Conservation (phyloP, 192 early-diverging fungal species). For the Lunasporangiospora selenospora region DNA sequence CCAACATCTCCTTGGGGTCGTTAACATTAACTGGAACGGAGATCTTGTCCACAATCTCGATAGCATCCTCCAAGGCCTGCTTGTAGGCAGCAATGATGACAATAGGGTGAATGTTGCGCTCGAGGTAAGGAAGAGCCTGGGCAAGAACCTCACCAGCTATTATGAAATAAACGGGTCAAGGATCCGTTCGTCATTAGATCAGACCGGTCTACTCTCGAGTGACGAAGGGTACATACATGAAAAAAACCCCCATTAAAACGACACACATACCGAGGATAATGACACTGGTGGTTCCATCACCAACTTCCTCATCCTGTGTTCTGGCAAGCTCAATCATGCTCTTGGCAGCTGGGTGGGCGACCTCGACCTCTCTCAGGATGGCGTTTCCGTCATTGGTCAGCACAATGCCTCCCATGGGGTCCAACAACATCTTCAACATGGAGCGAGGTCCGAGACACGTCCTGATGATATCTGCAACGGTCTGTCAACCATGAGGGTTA, state of each 20-base stretch:
- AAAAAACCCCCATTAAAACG: neutral
- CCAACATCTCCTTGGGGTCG: slow-evolving; percentile 89
- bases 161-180: slow-evolving; percentile 4
- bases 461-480: slow-evolving; percentile 97
- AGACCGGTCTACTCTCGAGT: neutral
- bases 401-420: slow-evolving; percentile 99
- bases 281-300: slow-evolving; percentile 98
- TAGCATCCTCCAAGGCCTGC: slow-evolving; percentile 91
- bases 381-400: slow-evolving; percentile 99
- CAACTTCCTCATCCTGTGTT: slow-evolving; percentile 99
- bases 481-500: too few species aligned
- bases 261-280: slow-evolving; percentile 88
- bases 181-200: neutral
- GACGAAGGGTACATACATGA: neutral
- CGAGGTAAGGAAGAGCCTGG: slow-evolving; percentile 89
- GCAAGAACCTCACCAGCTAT: slow-evolving; percentile 96
- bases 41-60: slow-evolving; percentile 84
- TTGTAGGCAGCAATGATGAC: slow-evolving; percentile 95
- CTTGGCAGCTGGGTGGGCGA: slow-evolving; percentile 99
- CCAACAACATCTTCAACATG: slow-evolving; percentile 99
- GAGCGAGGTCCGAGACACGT: slow-evolving; percentile 98
- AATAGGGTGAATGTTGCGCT: slow-evolving; percentile 98
- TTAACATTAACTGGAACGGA: slow-evolving; percentile 85
- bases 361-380: slow-evolving; percentile 97
- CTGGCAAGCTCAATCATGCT: slow-evolving; percentile 98